Base-by-base conservation (phyloP, 495 filamentous ascomycete genomes). In the Neurospora tetrasperma region DNA sequence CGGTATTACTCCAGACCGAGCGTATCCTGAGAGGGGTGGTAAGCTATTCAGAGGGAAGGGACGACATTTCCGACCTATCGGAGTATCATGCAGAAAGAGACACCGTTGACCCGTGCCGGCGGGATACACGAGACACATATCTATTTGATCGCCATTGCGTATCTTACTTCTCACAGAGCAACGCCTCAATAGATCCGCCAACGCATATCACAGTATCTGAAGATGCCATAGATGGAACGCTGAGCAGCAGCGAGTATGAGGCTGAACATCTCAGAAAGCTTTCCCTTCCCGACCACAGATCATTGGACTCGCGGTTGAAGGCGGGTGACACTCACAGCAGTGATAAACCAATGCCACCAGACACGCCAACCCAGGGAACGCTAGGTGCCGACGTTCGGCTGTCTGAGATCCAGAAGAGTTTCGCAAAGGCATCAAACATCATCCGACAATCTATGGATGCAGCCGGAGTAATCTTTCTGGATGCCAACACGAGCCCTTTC, bases 21-120 rank as follows among this genome's bases (percentile, higher is more conserved):
- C 85, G 88, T 23, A 85, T 92, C 77, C 88, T 89, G 14, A 82
- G 83, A 16, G 89, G 89, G 7, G 77, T 93, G 44, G 89, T 88
- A 44, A 87, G 83, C 54, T 92, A 92, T 78, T 88, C 90, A 2
- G 89, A 91, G 71, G 86, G 86, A 0, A 83, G 83, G 66, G 83
- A 35, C n/a, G 71, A 73, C 66, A 71, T 42, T 8, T 59, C 73
- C 12, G 71, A 71, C 42, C 68, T 70, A 5, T 38, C n/a, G 14
- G 69, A 77, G 41, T 66, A 76, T 72, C 1, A 69, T 48, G 6
- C 73, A 74, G 38, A 74, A 76, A 69, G 44, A 74, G 44, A 73
- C 38, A 62, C 38, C 71, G 48, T 71, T 72, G 39, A 38, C 66
- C 10, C 27, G 11, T 10, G 27, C 40, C 69, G 14, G 39, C 42